Base-by-base conservation (phyloP, 768 basidiomycete species). In the Nevesoporus exiguus region DNA sequence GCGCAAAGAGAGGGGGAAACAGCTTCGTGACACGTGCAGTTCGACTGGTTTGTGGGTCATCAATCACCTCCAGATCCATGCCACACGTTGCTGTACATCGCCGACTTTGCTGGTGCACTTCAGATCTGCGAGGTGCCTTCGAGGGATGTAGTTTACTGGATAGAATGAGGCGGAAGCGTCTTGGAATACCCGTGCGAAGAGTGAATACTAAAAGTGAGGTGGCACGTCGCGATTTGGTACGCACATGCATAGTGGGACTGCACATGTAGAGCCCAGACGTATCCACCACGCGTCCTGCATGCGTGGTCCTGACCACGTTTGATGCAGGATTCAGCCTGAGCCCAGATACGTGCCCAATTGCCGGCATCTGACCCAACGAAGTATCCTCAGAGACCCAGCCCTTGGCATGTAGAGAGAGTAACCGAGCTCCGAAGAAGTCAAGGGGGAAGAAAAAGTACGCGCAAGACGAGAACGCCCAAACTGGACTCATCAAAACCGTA, bases 401-500 rank as follows among this genome's bases (percentile, higher is more conserved):
- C 5, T 78, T 73, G 39, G 78, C 73, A 48, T 81, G 76, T 13
- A 76, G 74, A 17, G 71, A 63, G 37, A 96, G 75, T 37, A 97
- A 76, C 37, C 90, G 48, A 88, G 77, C 9, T 75, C 79, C 0
- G 81, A n/a, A n/a, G 36, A 94, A 94, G 61, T 99, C 97, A 62
- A 95, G 71, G 62, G 1, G 80, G 76, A 78, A 93, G 88, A 2
- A 80, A 81, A 13, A 98, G 80, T 2, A 84, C 74, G 8, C 77
- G 68, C 0, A 91, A 86, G 15, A 91, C 94, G 30, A 94, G 74
- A 50, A 79, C 75, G 15, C 95, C 93, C 54, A 98, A 80, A 71
- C 85, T 87, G 1, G 90, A 92, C 75, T 99, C 98, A 29, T 97
- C 97, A 1, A 93, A 89, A 11, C 97, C 97, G 17, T 96, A 89